Evolutionary conservation across 768 basidiomycete genomes (phyloP).

Genomic region (Naganishia kalamii): DNA sequence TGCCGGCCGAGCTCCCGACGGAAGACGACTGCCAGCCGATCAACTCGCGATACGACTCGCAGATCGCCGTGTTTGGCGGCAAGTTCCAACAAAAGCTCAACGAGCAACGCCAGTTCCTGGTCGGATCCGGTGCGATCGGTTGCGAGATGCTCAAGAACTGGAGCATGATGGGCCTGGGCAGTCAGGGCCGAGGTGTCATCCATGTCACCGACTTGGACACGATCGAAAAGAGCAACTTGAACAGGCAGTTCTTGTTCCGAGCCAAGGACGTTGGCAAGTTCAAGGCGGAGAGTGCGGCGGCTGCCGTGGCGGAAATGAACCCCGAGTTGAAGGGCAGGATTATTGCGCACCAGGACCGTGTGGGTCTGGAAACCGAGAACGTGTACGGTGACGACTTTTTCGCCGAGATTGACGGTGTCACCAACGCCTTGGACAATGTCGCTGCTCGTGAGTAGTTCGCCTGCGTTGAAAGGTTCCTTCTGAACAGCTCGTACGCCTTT

Average conservation of each 20-base stretch:
- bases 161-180: conserved; percentile 94
- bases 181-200: conserved; percentile 66
- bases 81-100: conserved; percentile 85
- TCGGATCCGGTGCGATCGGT: conserved; percentile 97
- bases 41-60: conserved; percentile 81
- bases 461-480: not conserved
- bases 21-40: conserved; percentile 77
- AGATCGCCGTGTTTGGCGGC: conserved; percentile 93
- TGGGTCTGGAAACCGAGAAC: conserved; percentile 84
- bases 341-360: conserved; percentile 79
- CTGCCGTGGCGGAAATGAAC: conserved; percentile 93
- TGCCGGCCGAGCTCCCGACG: conserved; percentile 67
- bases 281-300: conserved; percentile 88
- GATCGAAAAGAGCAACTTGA: conserved; percentile 98
- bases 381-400: conserved; percentile 87
- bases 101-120: conserved; percentile 87
- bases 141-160: conserved; percentile 99
- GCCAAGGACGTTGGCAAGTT: conserved; percentile 93
- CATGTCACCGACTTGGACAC: conserved; percentile 96
- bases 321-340: conserved; percentile 81
- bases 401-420: conserved; percentile 78
- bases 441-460: conserved; percentile 68
- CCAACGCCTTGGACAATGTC: conserved; percentile 95
- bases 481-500: not conserved
- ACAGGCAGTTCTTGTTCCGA: conserved; percentile 95